Percentiles rank a stretch among this genome's conserved stretches.
These are phyloP conservation scores for Pythium chondricola DNA, from an alignment of 352 stramenopile genomes.

Conservation along the genomic window DNA sequence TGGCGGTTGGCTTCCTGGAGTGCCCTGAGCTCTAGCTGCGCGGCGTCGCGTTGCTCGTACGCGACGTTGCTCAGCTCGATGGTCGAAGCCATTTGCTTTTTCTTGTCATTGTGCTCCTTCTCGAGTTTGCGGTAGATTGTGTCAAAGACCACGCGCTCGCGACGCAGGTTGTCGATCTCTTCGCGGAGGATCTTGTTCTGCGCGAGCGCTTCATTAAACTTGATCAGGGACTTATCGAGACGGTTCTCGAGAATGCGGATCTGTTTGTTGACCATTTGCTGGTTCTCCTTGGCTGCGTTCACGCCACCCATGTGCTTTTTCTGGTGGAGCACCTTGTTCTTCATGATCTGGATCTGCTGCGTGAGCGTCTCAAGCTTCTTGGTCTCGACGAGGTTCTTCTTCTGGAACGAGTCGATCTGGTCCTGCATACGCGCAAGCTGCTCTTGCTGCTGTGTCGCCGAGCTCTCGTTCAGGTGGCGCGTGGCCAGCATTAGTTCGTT, in stretches of 20 bases:
- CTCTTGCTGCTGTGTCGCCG: constrained; percentile 78
- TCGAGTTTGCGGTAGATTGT: constrained; percentile 92
- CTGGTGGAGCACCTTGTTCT: constrained; percentile 84
- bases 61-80: constrained; percentile 94
- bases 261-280: constrained; percentile 94
- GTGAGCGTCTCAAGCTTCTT: constrained; percentile 84
- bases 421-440: constrained; percentile 76
- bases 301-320: constrained; percentile 95
- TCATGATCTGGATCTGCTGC: constrained; percentile 83
- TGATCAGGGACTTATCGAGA: constrained; percentile 95
- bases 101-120: constrained; percentile 92
- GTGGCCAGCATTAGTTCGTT: constrained; percentile 88
- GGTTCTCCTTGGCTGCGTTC: constrained; percentile 94
- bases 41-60: constrained; percentile 94
- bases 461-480: constrained; percentile 80
- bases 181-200: constrained; percentile 90
- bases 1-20: constrained; percentile 90
- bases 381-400: constrained; percentile 80
- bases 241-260: constrained; percentile 96
- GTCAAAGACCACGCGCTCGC: constrained; percentile 93
- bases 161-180: constrained; percentile 91
- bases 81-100: constrained; percentile 93
- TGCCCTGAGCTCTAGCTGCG: constrained; percentile 88
- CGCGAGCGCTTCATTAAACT: constrained; percentile 95
- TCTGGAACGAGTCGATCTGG: constrained; percentile 85